These are phyloP conservation scores for Dovyalis caffra DNA, from an alignment of 345 rosid genomes.

Conservation along the genomic window DNA sequence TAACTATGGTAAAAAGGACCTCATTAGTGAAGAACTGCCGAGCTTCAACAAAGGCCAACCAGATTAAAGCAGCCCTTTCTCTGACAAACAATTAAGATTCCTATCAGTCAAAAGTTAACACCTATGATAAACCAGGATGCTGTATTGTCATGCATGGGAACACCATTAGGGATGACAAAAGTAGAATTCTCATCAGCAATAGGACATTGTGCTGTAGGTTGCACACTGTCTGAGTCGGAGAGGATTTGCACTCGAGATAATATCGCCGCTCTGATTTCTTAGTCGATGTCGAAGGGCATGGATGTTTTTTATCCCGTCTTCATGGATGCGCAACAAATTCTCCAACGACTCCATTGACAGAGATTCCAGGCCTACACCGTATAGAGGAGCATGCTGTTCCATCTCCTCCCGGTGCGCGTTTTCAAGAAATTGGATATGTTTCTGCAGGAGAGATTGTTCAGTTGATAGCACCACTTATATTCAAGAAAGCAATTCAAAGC, in stretches of 20 bases:
- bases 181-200: neutral
- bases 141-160: neutral
- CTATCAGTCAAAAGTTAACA: neutral
- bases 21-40: no score
- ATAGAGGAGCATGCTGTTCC: conserved; percentile 18
- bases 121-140: neutral
- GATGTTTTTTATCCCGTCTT: conserved; percentile 8
- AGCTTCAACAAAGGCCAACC: neutral
- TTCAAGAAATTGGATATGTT: conserved; percentile 11
- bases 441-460: conserved; percentile 2
- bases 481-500: neutral
- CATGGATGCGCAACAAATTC: conserved; percentile 12
- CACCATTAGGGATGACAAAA: neutral
- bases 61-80: neutral
- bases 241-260: neutral
- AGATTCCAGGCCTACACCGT: conserved; percentile 11
- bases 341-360: conserved; percentile 12
- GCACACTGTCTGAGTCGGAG: neutral
- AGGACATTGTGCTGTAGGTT: neutral
- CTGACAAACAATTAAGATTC: no score
- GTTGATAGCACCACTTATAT: neutral
- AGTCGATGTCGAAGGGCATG: conserved; percentile 1
- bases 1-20: no score
- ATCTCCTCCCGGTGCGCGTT: conserved; percentile 8
- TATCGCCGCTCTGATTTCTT: neutral